Base-by-base conservation (phyloP, 306 rosid genomes). In the Begonia fuchsioides region DNA sequence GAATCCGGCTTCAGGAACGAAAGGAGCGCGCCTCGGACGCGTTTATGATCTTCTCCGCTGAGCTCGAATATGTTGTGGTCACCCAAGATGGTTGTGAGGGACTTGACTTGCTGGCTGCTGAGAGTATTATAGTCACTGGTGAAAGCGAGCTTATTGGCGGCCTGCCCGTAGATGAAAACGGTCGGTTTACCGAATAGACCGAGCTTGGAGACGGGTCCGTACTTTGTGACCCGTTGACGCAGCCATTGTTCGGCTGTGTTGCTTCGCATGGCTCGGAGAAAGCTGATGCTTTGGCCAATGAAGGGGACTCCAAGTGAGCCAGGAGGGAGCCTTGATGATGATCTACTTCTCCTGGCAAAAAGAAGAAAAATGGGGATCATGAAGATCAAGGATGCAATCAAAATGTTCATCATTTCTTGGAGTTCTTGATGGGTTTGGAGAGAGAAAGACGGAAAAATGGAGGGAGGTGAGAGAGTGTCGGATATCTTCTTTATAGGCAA, bases 1-100 rank as follows among this genome's bases (percentile, higher is more conserved):
- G 93, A 77, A 17, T 87, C 93, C 11, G 87, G 85, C 54, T 80
- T 83, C 73, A 87, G 65, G 68, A 83, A 87, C 18, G 78, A 60
- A 40, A 75, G 59, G 17, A 87, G 68, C 10, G 85, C 93, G 48
- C 50, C 52, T 63, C 94, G 71, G 2, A 87, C 72, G 7, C 93
- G 62, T 64, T 68, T 80, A 54, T 80, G 96, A 75, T 87, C 92
- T 12, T 58, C 61, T 0, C 70, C 73, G 8, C 17, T 62, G 57
- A 81, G 56, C 56, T 82, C 94, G 12, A 75, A 10, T 15, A 80
- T 17, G 56, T 12, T 77, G 35, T 70, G 32, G 0, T 77, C 94
- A 3, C 93, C 94, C 9, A 87, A 11, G 39, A 87, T 69, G 64
- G 9, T 63, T 15, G 14, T 64, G 7, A 59, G 10, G 6, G 96